Evolutionary conservation across 768 basidiomycete species (phyloP).

Genomic region (Naganishia friedmannii): DNA sequence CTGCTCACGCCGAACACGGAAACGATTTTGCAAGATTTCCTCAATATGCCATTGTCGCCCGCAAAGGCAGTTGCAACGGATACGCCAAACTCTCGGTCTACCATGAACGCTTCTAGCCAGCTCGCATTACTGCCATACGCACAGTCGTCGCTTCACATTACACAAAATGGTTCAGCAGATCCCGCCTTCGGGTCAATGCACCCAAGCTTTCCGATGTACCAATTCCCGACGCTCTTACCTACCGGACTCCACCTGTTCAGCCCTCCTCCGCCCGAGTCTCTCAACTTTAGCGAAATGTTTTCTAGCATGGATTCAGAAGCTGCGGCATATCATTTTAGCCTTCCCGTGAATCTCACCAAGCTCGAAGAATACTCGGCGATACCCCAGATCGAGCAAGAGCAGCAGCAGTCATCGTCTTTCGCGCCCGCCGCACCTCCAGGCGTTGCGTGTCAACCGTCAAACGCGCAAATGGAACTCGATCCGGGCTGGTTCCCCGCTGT

Average conservation of each 20-base stretch:
- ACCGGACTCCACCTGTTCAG: conserved; percentile 13
- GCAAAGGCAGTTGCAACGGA: neutral
- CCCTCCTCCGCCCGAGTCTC: neutral
- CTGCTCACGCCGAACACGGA: conserved; percentile 9
- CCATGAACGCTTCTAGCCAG: neutral
- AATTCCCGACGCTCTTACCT: neutral
- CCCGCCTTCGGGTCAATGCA: neutral
- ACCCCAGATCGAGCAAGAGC: neutral
- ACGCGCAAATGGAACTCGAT: neutral
- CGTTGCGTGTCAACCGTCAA: neutral
- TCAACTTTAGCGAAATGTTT: neutral
- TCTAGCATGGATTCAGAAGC: neutral
- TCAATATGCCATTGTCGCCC: neutral
- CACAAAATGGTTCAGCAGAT: neutral
- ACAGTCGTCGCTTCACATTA: neutral
- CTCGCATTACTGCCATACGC: neutral
- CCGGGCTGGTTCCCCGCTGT: neutral
- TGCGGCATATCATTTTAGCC: neutral
- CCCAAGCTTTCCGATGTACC: neutral
- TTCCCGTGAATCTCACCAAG: neutral
- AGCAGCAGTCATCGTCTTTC: neutral
- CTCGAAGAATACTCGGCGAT: neutral
- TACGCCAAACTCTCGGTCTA: neutral
- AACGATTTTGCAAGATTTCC: conserved; percentile 1
- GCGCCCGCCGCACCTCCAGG: neutral